Percentiles rank a stretch among this genome's conserved stretches.
Evolutionary conservation across 805 yeast species (phyloP).

Genomic region (Candida ortonii): DNA sequence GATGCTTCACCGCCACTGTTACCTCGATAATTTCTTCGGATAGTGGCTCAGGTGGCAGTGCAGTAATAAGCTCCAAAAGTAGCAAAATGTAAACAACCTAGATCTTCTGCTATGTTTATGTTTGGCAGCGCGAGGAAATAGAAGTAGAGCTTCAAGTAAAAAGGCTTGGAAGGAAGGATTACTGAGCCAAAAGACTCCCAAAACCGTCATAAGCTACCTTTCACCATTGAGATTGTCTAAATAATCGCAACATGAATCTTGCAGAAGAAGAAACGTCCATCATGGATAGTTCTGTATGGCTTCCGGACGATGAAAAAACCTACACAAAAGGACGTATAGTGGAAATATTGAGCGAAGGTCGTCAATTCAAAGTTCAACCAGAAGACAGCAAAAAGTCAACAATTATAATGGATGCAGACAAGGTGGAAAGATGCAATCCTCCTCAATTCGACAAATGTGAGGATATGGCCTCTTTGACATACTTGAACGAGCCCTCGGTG

Average conservation of each 20-base stretch:
- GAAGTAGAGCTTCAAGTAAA: neutral
- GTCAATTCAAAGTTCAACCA: conserved; percentile 35
- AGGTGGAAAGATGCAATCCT: conserved; percentile 76
- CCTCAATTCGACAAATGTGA: conserved; percentile 83
- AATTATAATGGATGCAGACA: conserved; percentile 37
- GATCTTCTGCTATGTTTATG: conserved; percentile 11
- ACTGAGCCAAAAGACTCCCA: too few relatives aligned
- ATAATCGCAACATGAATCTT: too few relatives aligned
- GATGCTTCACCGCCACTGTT: too few relatives aligned
- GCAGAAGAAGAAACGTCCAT: conserved; percentile 29
- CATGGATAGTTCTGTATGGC: conserved; percentile 69
- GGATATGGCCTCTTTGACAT: conserved; percentile 95
- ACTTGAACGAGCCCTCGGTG: conserved; percentile 94
- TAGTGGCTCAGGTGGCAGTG: too few relatives aligned
- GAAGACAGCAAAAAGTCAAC: conserved; percentile 20
- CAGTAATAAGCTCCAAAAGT: neutral
- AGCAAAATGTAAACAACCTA: conserved; percentile 8
- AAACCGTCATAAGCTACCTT: too few relatives aligned
- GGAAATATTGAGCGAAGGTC: conserved; percentile 36
- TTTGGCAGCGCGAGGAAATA: conserved; percentile 8
- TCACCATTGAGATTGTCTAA: too few relatives aligned
- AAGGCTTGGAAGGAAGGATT: too few relatives aligned
- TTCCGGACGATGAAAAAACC: conserved; percentile 54
- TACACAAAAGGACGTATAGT: conserved; percentile 62
- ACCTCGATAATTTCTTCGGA: conserved; percentile 1